phyloP scores from a whole-genome alignment of 78 protist species.

The Dictyostelium firmibasis region DNA sequence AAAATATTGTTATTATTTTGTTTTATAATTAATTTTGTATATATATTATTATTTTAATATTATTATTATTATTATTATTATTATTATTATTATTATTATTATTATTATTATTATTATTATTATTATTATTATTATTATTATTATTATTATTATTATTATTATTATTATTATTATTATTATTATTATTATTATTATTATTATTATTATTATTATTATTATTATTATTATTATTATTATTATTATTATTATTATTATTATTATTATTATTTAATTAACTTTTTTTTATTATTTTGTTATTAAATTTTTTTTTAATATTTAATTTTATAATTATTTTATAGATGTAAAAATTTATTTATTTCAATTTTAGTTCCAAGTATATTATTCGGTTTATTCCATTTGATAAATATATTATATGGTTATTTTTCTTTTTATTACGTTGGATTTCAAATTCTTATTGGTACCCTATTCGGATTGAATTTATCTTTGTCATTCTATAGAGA shows the following conservation, averaged over 20 bases:
- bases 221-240: neutral
- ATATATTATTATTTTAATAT: no score
- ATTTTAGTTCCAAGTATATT: neutral
- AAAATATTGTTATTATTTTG: no score
- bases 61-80: neutral
- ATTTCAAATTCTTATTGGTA: slow-evolving; percentile 14
- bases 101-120: neutral
- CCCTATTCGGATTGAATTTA: slow-evolving; percentile 28
- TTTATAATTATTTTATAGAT: no score
- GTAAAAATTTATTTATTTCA: neutral
- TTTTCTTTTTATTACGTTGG: neutral
- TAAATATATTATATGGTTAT: slow-evolving; percentile 1
- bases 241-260: neutral
- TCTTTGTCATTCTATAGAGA: neutral
- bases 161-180: neutral
- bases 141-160: neutral
- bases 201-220: neutral
- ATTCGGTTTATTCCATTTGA: slow-evolving; percentile 34
- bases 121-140: neutral
- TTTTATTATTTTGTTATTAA: no score
- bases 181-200: neutral
- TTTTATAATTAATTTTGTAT: no score
- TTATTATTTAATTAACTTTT: no score
- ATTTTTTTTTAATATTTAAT: no score
- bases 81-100: neutral